Evolutionary conservation across 176 grass and related monocot species (phyloP).

Genomic region (Melocanna baccifera): DNA sequence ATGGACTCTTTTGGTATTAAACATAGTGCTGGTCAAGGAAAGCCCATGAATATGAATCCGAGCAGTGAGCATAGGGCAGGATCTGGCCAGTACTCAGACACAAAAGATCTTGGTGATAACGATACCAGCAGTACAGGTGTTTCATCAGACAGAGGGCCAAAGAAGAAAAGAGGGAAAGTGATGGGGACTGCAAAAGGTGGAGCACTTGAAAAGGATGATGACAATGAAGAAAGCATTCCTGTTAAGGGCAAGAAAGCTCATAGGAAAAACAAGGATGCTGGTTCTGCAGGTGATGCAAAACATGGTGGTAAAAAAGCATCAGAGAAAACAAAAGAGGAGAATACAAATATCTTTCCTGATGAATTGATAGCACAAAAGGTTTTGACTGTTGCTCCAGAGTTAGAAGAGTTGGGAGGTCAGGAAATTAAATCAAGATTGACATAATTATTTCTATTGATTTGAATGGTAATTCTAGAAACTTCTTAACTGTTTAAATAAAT

Average conservation of each 20-base stretch:
- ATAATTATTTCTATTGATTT: background rate
- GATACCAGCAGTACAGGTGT: slow-evolving; percentile 45
- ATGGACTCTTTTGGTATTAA: slow-evolving; percentile 64
- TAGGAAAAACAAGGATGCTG: slow-evolving; percentile 74
- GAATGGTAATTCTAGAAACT: slow-evolving; percentile 14
- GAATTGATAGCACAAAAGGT: slow-evolving; percentile 85
- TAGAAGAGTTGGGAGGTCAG: slow-evolving; percentile 87
- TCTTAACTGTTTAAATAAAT: slow-evolving; percentile 32
- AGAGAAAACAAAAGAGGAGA: slow-evolving; percentile 79
- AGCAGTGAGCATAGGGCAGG: slow-evolving; percentile 39
- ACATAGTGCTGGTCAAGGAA: slow-evolving; percentile 46
- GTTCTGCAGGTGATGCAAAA: slow-evolving; percentile 54
- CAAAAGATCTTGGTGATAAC: slow-evolving; percentile 70
- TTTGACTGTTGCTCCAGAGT: slow-evolving; percentile 63
- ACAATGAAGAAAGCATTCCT: slow-evolving; percentile 67
- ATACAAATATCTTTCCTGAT: slow-evolving; percentile 57
- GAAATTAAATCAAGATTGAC: slow-evolving; percentile 33
- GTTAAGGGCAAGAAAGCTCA: slow-evolving; percentile 84
- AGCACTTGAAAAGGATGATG: slow-evolving; percentile 70
- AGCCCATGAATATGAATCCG: slow-evolving; percentile 19
- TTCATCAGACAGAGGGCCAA: slow-evolving; percentile 68
- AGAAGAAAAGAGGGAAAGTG: slow-evolving; percentile 86
- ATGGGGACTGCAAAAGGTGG: slow-evolving; percentile 52
- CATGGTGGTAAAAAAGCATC: slow-evolving; percentile 55
- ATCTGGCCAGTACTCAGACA: slow-evolving; percentile 46